Conservation (phyloP, 1,284 basidiomycete species). For the Heimioporus punctisporus region DNA sequence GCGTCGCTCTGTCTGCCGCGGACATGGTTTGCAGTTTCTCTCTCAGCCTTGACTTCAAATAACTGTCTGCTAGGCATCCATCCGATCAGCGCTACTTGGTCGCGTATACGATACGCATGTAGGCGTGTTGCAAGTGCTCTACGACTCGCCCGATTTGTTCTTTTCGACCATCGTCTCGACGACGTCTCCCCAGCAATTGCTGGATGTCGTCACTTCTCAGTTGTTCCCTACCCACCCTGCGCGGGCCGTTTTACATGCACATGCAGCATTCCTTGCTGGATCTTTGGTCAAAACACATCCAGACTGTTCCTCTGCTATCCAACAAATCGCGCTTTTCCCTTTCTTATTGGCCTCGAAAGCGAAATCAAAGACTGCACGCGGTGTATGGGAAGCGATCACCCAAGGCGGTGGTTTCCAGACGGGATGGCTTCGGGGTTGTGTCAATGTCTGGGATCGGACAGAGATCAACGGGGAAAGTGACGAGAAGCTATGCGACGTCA, state of each 20-base stretch:
- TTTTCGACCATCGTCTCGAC: constrained; percentile 39
- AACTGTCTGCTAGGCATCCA: constrained; percentile 41
- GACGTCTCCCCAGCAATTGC: constrained; percentile 39
- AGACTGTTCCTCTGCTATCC: constrained; percentile 44
- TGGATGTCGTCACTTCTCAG: constrained; percentile 50
- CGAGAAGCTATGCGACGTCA: constrained; percentile 52
- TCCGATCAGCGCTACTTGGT: constrained; percentile 55
- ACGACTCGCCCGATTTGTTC: constrained; percentile 49
- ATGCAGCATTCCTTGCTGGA: constrained; percentile 63
- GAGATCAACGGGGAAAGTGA: constrained; percentile 36
- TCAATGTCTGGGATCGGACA: constrained; percentile 39
- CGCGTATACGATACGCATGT: constrained; percentile 67
- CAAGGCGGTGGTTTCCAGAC: constrained; percentile 16
- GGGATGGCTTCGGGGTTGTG: constrained; percentile 46
- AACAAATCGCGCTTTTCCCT: constrained; percentile 70
- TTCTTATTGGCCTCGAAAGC: constrained; percentile 75
- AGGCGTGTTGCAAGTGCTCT: constrained; percentile 68
- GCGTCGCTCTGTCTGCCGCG: constrained; percentile 23
- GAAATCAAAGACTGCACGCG: constrained; percentile 59
- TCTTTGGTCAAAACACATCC: constrained; percentile 45
- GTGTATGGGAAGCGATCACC: constrained; percentile 66
- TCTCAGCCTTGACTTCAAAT: neutral
- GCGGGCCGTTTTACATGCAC: constrained; percentile 55
- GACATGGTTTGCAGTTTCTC: constrained; percentile 33
- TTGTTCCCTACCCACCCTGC: constrained; percentile 48